Conservation (phyloP, 1,284 basidiomycete genomes). For the Gymnopus androsaceus region DNA sequence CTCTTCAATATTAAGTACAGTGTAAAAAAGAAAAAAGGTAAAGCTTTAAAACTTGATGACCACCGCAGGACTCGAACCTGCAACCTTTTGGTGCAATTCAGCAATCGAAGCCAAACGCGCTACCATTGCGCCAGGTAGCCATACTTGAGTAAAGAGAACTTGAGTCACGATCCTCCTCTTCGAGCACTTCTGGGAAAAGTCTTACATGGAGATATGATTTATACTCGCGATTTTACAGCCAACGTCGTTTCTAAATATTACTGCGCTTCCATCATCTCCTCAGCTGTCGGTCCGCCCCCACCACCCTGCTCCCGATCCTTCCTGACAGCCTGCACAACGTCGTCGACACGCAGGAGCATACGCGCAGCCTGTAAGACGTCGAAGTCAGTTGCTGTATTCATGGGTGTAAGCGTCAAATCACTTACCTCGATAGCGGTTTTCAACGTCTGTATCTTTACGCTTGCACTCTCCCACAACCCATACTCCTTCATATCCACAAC, state of each 20-base stretch:
- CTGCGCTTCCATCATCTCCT: constrained; percentile 46
- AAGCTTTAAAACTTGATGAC: no score
- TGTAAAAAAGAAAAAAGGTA: no score
- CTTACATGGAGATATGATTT: no score
- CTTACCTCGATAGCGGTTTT: constrained; percentile 94
- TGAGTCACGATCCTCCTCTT: no score
- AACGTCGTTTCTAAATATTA: no score
- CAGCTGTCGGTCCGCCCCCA: constrained; percentile 46
- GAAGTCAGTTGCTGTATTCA: not conserved
- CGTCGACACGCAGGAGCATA: constrained; percentile 91
- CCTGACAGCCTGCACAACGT: constrained; percentile 86
- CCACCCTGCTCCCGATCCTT: constrained; percentile 63
- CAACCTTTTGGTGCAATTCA: constrained; percentile 80
- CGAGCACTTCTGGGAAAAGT: no score
- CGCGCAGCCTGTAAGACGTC: constrained; percentile 69
- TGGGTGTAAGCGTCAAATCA: no score
- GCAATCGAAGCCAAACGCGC: constrained; percentile 87
- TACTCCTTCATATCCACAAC: constrained; percentile 95
- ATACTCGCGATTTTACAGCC: no score
- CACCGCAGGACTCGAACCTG: constrained; percentile 89
- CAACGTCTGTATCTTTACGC: constrained; percentile 94
- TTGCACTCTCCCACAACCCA: constrained; percentile 92
- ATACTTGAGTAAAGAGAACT: no score
- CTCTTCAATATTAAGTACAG: no score
- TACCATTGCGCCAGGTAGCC: constrained; percentile 82